Evolutionary conservation across 1,284 basidiomycete genomes (phyloP), one percentile per base, ranked within the genome.

Genomic region (Leccinum ponderosum): DNA sequence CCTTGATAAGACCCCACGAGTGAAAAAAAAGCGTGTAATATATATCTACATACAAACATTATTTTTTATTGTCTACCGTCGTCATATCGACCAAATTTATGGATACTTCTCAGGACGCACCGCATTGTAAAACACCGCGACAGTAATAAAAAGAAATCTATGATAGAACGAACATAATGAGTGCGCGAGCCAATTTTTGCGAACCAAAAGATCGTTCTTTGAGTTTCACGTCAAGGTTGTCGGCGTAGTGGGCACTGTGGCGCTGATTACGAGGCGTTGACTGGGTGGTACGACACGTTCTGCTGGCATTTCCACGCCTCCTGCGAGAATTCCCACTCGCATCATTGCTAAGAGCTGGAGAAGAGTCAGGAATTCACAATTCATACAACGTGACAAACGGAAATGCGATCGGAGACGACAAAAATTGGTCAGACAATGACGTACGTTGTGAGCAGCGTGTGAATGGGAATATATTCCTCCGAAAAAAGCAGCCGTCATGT

Each of bases 401-500:
- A 48, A 55, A 35, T 25, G 37, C 17, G 39, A 33, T 63, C 37
- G 64, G 62, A 31, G 35, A 51, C 44, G 48, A 53, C 37, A 27
- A 20, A 47, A 60, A 11, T 42, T 8, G 50, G 22, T 55, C n/a
- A 55, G 44, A 50, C 7, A 58, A 31, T 14, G 42, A 76, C 87
- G 60, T 71, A 89, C 87, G 68, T 90, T 90, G 74, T 93, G 89
- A 7, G 93, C 93, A 14, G 91, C 93, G 74, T 93, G 91, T 20
- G 90, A 91, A 72, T 95, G 93, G 56, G 87, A 84, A 75, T 94
- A 93, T 5, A 90, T 80, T 48, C 93, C 93, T 9, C 93, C 93
- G 72, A 90, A 92, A 78, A 95, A 95, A 4, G 91, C 84, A 1
- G 87, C 83, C 0, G 94, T 95, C 67, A 90, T 88, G 68, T 96